These are phyloP conservation scores for Taiozyma onychis DNA, from an alignment of 1,139 yeast genomes.

Conservation along the genomic window DNA sequence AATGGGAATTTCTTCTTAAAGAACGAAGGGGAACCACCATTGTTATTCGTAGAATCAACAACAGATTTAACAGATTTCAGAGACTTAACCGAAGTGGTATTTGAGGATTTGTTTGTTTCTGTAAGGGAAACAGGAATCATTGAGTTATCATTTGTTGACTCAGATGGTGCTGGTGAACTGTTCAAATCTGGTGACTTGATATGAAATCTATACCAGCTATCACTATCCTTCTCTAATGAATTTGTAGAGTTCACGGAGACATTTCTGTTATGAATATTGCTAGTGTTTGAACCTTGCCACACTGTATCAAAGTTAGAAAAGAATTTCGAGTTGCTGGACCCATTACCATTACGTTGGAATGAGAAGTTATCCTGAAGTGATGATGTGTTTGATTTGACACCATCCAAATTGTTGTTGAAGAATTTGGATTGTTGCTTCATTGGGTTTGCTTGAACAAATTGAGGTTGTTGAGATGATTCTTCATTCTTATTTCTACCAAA, in stretches of 20 bases:
- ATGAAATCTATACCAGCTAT: slow-evolving; percentile 15
- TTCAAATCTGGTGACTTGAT: not conserved
- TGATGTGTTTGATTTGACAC: not conserved
- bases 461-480: not conserved
- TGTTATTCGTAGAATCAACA: slow-evolving; percentile 5
- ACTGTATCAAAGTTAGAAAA: not conserved
- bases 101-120: slow-evolving; percentile 16
- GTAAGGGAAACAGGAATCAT: slow-evolving; percentile 14
- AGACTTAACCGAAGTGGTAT: slow-evolving; percentile 12
- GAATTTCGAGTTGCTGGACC: slow-evolving; percentile 5
- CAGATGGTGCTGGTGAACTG: not conserved
- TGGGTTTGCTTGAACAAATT: not conserved
- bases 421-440: slow-evolving; percentile 14
- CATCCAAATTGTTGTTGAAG: slow-evolving; percentile 5
- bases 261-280: slow-evolving; percentile 10
- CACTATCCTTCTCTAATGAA: slow-evolving; percentile 12
- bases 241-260: slow-evolving; percentile 10
- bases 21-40: slow-evolving; percentile 14
- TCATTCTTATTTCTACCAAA: slow-evolving; percentile 16
- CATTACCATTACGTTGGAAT: not conserved
- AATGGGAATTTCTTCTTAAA: slow-evolving; percentile 17
- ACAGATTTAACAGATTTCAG: slow-evolving; percentile 5
- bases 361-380: not conserved
- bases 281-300: slow-evolving; percentile 1
- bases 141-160: not conserved